Conservation (phyloP, 495 filamentous ascomycete species). For the Aspergillus hancockii region DNA sequence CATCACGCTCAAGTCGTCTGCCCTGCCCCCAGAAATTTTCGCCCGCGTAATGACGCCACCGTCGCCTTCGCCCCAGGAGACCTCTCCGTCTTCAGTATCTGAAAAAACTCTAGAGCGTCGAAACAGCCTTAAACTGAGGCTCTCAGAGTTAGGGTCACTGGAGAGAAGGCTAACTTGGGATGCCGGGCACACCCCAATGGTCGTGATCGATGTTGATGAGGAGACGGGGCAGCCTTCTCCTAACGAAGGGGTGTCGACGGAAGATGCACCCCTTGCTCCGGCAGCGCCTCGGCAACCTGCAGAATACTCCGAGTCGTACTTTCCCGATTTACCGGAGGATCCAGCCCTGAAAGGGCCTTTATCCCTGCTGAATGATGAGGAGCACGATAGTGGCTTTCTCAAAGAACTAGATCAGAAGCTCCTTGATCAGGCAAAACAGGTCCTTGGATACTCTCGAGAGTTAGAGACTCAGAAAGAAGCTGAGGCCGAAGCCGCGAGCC, state of each 20-base stretch:
- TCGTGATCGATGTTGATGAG: slow-evolving; percentile 38
- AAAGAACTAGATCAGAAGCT: slow-evolving; percentile 46
- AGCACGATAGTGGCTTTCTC: slow-evolving; percentile 44
- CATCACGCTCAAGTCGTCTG: slow-evolving; percentile 50
- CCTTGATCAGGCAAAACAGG: slow-evolving; percentile 39
- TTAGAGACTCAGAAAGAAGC: slow-evolving; percentile 26
- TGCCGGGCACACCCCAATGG: slow-evolving; percentile 53
- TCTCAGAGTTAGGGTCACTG: slow-evolving; percentile 42
- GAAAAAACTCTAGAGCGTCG: slow-evolving; percentile 33
- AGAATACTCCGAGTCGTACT: slow-evolving; percentile 46
- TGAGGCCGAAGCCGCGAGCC: slow-evolving; percentile 29
- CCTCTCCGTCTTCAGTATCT: slow-evolving; percentile 27
- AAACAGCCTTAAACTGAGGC: slow-evolving; percentile 42
- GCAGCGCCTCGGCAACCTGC: slow-evolving; percentile 36
- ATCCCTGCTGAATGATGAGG: slow-evolving; percentile 44
- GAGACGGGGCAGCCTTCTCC: slow-evolving; percentile 33
- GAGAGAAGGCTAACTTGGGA: slow-evolving; percentile 41
- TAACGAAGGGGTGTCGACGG: slow-evolving; percentile 18
- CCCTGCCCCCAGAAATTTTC: slow-evolving; percentile 42
- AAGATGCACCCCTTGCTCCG: slow-evolving; percentile 35
- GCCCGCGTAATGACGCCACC: slow-evolving; percentile 49
- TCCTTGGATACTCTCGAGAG: slow-evolving; percentile 24
- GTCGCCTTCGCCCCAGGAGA: slow-evolving; percentile 36
- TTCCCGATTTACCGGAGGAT: slow-evolving; percentile 44
- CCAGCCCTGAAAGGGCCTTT: slow-evolving; percentile 48